Base-by-base conservation (phyloP, 2,329 filamentous ascomycete genomes). In the Trichoderma afroharzianum region DNA sequence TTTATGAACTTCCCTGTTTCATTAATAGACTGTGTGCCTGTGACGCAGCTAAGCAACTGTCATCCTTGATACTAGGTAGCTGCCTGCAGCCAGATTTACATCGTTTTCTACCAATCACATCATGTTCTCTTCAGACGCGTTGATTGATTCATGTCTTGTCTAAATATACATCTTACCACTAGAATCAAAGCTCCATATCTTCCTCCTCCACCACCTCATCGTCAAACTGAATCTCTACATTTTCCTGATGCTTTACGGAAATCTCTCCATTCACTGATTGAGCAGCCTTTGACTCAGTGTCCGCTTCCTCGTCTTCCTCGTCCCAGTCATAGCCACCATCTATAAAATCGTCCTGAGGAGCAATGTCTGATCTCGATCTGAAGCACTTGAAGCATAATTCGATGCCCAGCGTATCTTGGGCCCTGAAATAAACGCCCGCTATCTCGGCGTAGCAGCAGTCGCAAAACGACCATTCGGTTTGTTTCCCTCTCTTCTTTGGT, bases 371-470 rank as follows among this genome's bases (percentile, higher is more conserved):
- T 14, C 7, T 67, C 11, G 63, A 67, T 4, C 32, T 57, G 50
- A 15, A 67, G 32, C 63, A 67, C 47, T 67, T 67, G 47, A 67
- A 67, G 32, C 63, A 57, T 36, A 67, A 11, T 18, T 43, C 39
- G 15, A 43, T 43, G 4, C 39, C 39, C 7, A 43, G 15, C 0
- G 39, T 18, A 43, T 18, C 39, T n/a, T 1, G 39, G 39, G 1
- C 39, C 0, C 39, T 43, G 39, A 58, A 58, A 58, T 58, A 57
- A 18, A 57, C 5, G 12, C 63, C 63, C 3, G 63, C 24, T 2
- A 67, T 21, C 21, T 43, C 39, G 18, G 24, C 43, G 15, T 58
- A 43, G 24, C 24, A 24, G 30, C 63, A 67, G 47, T n/a, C 57
- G 32, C 57, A 32, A n/a, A 53, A 67, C 1, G 11, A n/a, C n/a